Conservation (phyloP, 805 yeast genomes). For the Saturnispora silvae region DNA sequence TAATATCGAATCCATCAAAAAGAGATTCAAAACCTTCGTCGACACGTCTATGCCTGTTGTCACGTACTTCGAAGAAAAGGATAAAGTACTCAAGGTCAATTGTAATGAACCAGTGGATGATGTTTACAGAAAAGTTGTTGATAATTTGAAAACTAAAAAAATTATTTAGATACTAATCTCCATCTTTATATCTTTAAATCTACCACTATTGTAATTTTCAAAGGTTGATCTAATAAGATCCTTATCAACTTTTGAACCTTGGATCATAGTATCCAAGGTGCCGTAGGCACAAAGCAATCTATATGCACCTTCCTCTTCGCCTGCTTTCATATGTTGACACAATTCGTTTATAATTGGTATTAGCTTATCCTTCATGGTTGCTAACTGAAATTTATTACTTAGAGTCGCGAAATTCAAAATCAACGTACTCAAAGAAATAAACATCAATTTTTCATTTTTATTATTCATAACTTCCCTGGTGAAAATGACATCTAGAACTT, state of each 20-base stretch:
- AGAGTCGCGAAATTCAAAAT: constrained; percentile 38
- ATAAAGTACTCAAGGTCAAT: constrained; percentile 63
- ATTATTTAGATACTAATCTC: constrained; percentile 17
- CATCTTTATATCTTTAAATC: constrained; percentile 16
- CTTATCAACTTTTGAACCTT: constrained; percentile 6
- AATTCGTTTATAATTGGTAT: constrained; percentile 6
- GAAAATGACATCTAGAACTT: constrained; percentile 30
- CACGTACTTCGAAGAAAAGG: constrained; percentile 62
- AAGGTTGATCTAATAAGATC: constrained; percentile 9
- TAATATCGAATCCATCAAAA: constrained; percentile 79
- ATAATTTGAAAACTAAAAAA: constrained; percentile 44
- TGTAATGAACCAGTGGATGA: constrained; percentile 76
- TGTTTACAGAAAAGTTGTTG: constrained; percentile 61
- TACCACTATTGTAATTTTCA: constrained; percentile 8
- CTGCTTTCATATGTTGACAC: constrained; percentile 4
- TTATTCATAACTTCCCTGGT: constrained; percentile 16
- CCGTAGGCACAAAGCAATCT: constrained; percentile 55
- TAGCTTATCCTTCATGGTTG: constrained; percentile 10
- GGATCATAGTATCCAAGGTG: constrained; percentile 31
- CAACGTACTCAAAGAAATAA: constrained; percentile 38
- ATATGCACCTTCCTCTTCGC: constrained; percentile 57
- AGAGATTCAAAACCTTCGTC: constrained; percentile 76
- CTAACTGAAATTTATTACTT: constrained; percentile 22
- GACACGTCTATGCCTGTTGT: constrained; percentile 94
- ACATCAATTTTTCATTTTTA: constrained; percentile 20